These are phyloP conservation scores for Citrus glauca DNA, from an alignment of 345 rosid species.

Conservation along the genomic window DNA sequence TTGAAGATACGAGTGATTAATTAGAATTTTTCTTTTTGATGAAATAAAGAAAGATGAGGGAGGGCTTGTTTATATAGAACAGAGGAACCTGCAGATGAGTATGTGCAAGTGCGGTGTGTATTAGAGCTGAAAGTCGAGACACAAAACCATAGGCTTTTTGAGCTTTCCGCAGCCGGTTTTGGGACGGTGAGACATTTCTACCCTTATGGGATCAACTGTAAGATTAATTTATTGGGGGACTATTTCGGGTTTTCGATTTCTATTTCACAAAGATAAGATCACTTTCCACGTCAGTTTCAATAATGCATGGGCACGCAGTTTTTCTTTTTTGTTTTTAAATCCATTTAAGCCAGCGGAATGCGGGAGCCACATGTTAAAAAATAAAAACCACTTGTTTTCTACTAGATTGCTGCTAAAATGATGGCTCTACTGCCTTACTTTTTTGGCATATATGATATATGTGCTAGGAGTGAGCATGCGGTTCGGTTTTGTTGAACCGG, in stretches of 20 bases:
- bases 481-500: too few relatives aligned
- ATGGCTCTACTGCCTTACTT: neutral
- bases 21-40: neutral
- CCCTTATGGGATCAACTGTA: neutral
- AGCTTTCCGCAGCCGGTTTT: neutral
- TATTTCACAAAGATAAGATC: neutral
- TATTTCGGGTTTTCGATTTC: neutral
- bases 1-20: neutral
- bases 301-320: neutral
- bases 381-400: neutral
- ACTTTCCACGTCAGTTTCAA: neutral
- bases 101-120: neutral
- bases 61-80: too few relatives aligned
- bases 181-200: neutral
- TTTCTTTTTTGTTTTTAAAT: neutral
- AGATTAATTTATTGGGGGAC: neutral
- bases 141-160: neutral
- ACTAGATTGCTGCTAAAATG: neutral
- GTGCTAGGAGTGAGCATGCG: neutral
- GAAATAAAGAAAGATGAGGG: neutral
- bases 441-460: neutral
- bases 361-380: neutral
- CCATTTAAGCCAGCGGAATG: neutral
- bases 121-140: neutral
- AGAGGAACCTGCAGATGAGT: too few relatives aligned